Conservation (phyloP, 768 basidiomycete genomes). For the Mycena floridula region DNA sequence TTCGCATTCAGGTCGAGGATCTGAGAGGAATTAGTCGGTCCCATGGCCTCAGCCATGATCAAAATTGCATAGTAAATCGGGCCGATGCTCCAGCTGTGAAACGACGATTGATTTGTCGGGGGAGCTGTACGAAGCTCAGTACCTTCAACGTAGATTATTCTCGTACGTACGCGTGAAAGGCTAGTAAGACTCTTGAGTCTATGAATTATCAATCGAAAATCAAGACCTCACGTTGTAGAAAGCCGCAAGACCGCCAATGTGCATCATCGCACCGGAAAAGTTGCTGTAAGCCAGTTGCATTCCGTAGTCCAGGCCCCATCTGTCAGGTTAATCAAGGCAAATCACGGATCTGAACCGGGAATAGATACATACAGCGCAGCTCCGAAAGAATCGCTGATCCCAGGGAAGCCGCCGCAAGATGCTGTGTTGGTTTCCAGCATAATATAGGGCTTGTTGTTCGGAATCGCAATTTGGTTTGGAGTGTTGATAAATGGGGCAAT, state of each 20-base stretch:
- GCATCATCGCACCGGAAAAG: constrained; percentile 21
- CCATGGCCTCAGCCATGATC: constrained; percentile 61
- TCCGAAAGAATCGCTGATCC: constrained; percentile 35
- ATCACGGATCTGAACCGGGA: no score
- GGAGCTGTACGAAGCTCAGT: constrained; percentile 20
- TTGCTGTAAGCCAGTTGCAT: constrained; percentile 34
- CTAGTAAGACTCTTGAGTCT: constrained; percentile 13
- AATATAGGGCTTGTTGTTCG: constrained; percentile 21
- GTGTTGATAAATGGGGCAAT: constrained; percentile 43
- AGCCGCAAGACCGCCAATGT: constrained; percentile 28
- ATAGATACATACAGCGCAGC: no score
- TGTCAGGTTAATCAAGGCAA: no score
- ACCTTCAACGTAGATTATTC: not conserved
- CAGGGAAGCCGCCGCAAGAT: constrained; percentile 38
- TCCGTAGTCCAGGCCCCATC: constrained; percentile 35
- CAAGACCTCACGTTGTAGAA: constrained; percentile 54
- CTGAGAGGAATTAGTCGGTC: constrained; percentile 46
- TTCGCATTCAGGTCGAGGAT: constrained; percentile 59
- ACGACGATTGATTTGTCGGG: constrained; percentile 33
- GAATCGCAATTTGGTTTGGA: constrained; percentile 32
- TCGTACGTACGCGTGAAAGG: constrained; percentile 14
- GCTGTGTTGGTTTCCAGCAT: constrained; percentile 41
- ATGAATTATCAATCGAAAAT: constrained; percentile 8
- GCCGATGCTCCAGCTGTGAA: constrained; percentile 51
- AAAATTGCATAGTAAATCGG: constrained; percentile 65